Evolutionary conservation across 345 rosid genomes (phyloP).

Genomic region (Hirschfeldia incana): DNA sequence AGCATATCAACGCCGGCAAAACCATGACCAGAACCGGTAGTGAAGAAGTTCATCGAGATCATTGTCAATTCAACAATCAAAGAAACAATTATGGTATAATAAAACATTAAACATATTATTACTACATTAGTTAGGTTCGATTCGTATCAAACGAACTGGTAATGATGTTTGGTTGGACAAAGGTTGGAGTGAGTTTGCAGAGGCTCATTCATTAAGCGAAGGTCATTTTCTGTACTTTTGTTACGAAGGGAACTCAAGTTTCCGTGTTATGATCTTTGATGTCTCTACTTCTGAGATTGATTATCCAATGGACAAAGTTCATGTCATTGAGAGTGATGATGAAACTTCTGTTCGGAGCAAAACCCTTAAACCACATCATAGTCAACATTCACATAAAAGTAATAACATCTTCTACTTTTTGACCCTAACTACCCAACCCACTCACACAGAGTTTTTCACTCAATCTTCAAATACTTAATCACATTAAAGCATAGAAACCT

Average conservation of each 20-base stretch:
- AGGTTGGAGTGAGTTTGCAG: slow-evolving; percentile 39
- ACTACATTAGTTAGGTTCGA: not conserved
- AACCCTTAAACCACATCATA: not conserved
- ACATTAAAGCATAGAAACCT: slow-evolving; percentile 22
- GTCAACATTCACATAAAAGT: slow-evolving; percentile 15
- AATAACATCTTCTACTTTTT: slow-evolving; percentile 29
- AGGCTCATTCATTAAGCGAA: slow-evolving; percentile 24
- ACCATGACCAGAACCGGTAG: slow-evolving; percentile 13
- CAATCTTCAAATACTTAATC: slow-evolving; percentile 16
- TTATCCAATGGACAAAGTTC: slow-evolving; percentile 23
- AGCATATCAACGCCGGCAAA: slow-evolving; percentile 4
- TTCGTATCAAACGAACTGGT: slow-evolving; percentile 14
- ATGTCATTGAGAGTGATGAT: slow-evolving; percentile 21
- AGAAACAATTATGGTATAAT: slow-evolving; percentile 26
- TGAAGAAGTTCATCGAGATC: slow-evolving; percentile 15
- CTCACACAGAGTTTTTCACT: slow-evolving; percentile 23
- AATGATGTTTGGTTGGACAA: slow-evolving; percentile 30
- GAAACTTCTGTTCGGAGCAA: not conserved
- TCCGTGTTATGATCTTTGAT: too few relatives aligned
- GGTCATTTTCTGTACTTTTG: slow-evolving; percentile 23
- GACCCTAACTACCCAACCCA: slow-evolving; percentile 25
- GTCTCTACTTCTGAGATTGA: too few relatives aligned
- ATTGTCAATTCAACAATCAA: not conserved
- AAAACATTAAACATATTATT: not conserved
- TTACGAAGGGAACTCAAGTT: slow-evolving; percentile 22